Percentiles rank a stretch among this genome's conserved stretches.
Evolutionary conservation across 495 filamentous ascomycete genomes (phyloP).

Genomic region (Trichocladium antarcticum): DNA sequence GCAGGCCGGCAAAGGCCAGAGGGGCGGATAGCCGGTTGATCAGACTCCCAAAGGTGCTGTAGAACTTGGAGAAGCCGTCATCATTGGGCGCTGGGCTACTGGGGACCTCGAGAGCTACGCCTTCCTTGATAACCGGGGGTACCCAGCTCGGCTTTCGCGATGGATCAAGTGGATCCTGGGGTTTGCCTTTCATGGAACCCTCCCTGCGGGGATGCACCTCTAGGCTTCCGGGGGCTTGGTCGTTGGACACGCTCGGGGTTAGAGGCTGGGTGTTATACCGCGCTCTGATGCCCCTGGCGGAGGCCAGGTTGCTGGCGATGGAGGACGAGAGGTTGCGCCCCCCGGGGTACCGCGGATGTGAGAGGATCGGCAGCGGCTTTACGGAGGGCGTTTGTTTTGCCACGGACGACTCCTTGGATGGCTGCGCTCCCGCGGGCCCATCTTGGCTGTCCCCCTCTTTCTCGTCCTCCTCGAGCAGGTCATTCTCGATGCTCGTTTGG

Average conservation of each 20-base stretch:
- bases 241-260: constrained; percentile 60
- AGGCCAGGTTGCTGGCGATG: constrained; percentile 84
- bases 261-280: constrained; percentile 51
- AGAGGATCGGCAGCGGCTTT: constrained; percentile 37
- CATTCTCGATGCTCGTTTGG: constrained; percentile 26
- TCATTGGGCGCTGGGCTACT: constrained; percentile 39
- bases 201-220: constrained; percentile 45
- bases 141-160: constrained; percentile 35
- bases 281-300: constrained; percentile 73
- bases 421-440: constrained; percentile 8
- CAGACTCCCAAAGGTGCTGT: constrained; percentile 73
- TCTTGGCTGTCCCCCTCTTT: constrained; percentile 21
- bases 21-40: constrained; percentile 77
- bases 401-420: constrained; percentile 11
- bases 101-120: constrained; percentile 15
- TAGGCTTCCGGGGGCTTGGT: constrained; percentile 65
- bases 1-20: constrained; percentile 83
- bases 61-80: constrained; percentile 80
- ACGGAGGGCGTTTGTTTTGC: constrained; percentile 21
- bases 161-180: constrained; percentile 26
- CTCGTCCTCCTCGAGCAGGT: constrained; percentile 30
- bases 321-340: constrained; percentile 67
- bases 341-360: constrained; percentile 40
- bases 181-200: constrained; percentile 28
- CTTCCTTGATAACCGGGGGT: constrained; percentile 28